phyloP scores from a whole-genome alignment of 257 asterid species.

The Forsythia suspensa region DNA sequence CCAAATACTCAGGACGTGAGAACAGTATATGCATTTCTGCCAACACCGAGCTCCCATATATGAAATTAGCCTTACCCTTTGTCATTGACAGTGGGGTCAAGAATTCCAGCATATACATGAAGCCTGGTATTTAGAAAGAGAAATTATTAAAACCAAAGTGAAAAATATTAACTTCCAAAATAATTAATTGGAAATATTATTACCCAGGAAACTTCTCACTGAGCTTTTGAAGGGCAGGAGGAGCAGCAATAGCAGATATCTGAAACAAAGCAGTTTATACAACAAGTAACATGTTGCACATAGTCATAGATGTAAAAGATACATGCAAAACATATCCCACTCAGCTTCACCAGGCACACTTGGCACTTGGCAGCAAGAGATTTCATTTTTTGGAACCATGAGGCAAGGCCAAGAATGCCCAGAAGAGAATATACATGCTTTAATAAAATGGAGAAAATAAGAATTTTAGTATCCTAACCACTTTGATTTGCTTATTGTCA shows the following conservation, averaged over 20 bases:
- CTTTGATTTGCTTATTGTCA: conserved; percentile 75
- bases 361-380: neutral
- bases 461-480: conserved; percentile 52
- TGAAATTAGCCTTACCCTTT: conserved; percentile 58
- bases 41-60: neutral
- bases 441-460: conserved; percentile 5
- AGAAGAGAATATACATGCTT: neutral
- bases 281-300: conserved; percentile 5
- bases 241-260: conserved; percentile 91
- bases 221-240: conserved; percentile 84
- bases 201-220: conserved; percentile 93
- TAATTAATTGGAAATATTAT: conserved; percentile 9
- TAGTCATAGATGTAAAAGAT: neutral
- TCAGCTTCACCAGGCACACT: neutral
- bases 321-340: neutral
- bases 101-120: conserved; percentile 85
- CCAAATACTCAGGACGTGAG: conserved; percentile 12
- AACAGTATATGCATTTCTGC: conserved; percentile 3
- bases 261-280: conserved; percentile 29
- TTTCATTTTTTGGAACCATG: neutral
- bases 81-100: conserved; percentile 76
- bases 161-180: neutral
- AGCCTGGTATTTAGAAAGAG: conserved; percentile 51
- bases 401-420: conserved; percentile 3
- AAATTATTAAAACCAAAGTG: conserved; percentile 11